A percentile compares a stretch with the other conserved stretches of the same genome.
Evolutionary conservation across 2,329 filamentous ascomycete genomes (phyloP).

Genomic region (Ramichloridium luteum): DNA sequence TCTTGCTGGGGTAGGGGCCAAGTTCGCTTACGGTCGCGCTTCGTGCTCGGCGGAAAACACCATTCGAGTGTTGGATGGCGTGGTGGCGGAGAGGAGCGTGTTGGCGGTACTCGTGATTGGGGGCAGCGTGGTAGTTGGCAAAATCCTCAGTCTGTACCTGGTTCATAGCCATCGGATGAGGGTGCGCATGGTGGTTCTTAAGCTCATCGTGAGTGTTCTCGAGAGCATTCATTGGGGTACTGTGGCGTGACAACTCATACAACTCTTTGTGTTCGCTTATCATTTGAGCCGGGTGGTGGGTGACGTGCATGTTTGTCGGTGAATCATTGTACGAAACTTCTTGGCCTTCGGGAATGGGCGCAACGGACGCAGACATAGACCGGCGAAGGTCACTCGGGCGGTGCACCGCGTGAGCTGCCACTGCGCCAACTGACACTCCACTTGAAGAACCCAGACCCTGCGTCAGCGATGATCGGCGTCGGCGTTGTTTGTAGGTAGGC

Average conservation of each 20-base stretch:
- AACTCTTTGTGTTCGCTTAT: conserved; percentile 69
- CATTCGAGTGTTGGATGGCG: conserved; percentile 49
- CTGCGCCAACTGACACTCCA: conserved; percentile 35
- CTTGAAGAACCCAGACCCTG: conserved; percentile 55
- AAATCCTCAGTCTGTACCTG: conserved; percentile 54
- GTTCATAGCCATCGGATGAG: conserved; percentile 51
- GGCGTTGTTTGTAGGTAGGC: conserved; percentile 94
- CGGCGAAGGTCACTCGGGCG: conserved; percentile 81
- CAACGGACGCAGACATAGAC: conserved; percentile 79
- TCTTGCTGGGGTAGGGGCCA: conserved; percentile 92
- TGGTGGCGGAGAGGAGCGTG: conserved; percentile 43
- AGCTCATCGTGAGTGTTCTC: conserved; percentile 57
- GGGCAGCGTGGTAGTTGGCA: conserved; percentile 45
- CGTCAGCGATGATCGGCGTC: conserved; percentile 85
- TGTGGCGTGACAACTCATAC: conserved; percentile 73
- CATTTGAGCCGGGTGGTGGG: conserved; percentile 43
- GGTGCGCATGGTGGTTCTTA: conserved; percentile 11
- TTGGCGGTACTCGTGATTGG: conserved; percentile 26
- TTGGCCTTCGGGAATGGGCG: conserved; percentile 38
- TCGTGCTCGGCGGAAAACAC: conserved; percentile 75
- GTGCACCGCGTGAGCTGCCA: conserved; percentile 44
- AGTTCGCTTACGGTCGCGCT: conserved; percentile 96
- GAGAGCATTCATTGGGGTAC: conserved; percentile 78
- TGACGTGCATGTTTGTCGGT: conserved; percentile 63
- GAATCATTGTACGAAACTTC: conserved; percentile 71